phyloP scores from a whole-genome alignment of 2,329 filamentous ascomycete genomes.

The Seiridium unicorne region DNA sequence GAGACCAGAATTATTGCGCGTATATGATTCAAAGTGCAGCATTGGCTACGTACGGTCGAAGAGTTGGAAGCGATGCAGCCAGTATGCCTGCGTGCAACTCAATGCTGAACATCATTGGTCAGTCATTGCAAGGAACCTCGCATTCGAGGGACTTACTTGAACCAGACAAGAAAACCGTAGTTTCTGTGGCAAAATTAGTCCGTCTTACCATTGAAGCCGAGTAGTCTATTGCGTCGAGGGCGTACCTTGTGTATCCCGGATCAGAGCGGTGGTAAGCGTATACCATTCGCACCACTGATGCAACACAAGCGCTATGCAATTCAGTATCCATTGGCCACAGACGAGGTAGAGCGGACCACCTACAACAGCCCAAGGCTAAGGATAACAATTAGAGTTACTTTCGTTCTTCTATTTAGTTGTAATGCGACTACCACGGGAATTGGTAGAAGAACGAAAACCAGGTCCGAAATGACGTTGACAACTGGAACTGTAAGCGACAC shows the following conservation, averaged over 20 bases:
- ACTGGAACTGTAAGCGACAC: background rate
- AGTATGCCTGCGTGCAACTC: constrained; percentile 7
- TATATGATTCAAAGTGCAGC: background rate
- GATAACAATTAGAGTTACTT: background rate
- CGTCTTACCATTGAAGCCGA: no score
- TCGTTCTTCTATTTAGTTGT: constrained; percentile 9
- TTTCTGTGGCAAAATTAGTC: background rate
- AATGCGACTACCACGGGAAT: constrained; percentile 8
- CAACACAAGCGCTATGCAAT: constrained; percentile 3
- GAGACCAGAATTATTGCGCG: no score
- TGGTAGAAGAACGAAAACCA: constrained; percentile 7
- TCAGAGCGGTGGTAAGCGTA: background rate
- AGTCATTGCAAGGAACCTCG: background rate
- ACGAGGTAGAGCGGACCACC: background rate
- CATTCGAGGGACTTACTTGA: background rate
- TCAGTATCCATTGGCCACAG: background rate
- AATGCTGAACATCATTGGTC: background rate
- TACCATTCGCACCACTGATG: background rate
- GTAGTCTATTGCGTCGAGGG: no score
- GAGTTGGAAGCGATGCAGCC: constrained; percentile 1
- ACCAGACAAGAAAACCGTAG: background rate
- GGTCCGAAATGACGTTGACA: constrained; percentile 7
- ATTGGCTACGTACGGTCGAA: constrained; percentile 4
- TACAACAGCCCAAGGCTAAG: constrained; percentile 9
- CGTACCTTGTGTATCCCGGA: background rate